Evolutionary conservation across 768 basidiomycete species (phyloP).

Genomic region (Lactarius indigo): DNA sequence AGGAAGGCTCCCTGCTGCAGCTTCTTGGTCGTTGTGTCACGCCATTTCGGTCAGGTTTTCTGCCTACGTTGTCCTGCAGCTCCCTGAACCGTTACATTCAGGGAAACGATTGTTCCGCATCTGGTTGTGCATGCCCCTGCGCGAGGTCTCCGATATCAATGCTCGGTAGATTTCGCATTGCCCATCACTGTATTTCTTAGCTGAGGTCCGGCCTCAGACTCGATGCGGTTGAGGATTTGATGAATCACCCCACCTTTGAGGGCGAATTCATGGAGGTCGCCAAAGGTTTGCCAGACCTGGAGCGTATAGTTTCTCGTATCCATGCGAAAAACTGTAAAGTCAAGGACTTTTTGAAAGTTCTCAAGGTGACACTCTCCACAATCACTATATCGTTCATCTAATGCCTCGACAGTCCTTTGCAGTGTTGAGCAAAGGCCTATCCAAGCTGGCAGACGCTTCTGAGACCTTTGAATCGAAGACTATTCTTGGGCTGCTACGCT

Average conservation of each 20-base stretch:
- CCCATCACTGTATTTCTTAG: background rate
- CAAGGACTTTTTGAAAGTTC: conserved; percentile 81
- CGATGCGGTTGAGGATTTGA: conserved; percentile 91
- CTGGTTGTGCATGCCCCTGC: conserved; percentile 93
- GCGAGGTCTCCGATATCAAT: conserved; percentile 80
- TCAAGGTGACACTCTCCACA: conserved; percentile 46
- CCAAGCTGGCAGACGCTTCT: conserved; percentile 56
- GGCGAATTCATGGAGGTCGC: conserved; percentile 68
- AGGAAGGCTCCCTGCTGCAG: conserved; percentile 84
- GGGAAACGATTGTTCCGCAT: conserved; percentile 95
- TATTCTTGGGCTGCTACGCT: conserved; percentile 68
- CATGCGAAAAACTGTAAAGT: conserved; percentile 90
- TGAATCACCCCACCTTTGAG: conserved; percentile 75
- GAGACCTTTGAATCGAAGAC: conserved; percentile 75
- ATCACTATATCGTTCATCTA: background rate
- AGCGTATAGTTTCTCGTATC: conserved; percentile 91
- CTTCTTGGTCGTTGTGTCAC: conserved; percentile 82
- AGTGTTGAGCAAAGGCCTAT: conserved; percentile 64
- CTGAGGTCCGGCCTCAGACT: conserved; percentile 47
- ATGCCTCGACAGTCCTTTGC: conserved; percentile 61
- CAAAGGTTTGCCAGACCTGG: conserved; percentile 85
- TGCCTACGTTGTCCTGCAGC: background rate
- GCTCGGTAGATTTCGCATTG: conserved; percentile 53
- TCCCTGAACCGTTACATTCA: conserved; percentile 29
- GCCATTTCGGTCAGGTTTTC: conserved; percentile 74